A percentile compares a stretch with the other conserved stretches of the same genome.
Conservation (phyloP, 257 asterid species). For the Leptodermis oblonga region DNA sequence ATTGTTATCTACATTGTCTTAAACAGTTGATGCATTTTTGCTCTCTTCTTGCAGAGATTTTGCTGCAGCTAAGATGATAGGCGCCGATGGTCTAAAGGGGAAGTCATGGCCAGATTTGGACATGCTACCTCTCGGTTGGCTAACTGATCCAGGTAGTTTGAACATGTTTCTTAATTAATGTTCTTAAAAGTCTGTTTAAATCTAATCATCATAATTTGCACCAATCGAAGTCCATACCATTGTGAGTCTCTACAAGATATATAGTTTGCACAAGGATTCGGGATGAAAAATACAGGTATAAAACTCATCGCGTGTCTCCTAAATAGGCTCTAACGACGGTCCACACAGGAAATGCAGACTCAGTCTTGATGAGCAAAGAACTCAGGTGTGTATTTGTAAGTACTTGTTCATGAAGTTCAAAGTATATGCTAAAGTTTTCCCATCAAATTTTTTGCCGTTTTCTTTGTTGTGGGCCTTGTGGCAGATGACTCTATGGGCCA, state of each 20-base stretch:
- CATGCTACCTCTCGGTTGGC: constrained; percentile 97
- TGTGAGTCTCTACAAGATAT: neutral
- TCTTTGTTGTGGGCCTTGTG: constrained; percentile 13
- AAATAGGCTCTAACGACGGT: constrained; percentile 62
- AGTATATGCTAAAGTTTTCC: constrained; percentile 4
- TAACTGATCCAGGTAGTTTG: constrained; percentile 55
- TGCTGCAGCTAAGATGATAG: constrained; percentile 68
- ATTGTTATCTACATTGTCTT: neutral
- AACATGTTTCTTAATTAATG: neutral
- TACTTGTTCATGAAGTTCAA: neutral
- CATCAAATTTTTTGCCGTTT: constrained; percentile 5
- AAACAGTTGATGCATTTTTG: neutral
- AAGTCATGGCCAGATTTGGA: constrained; percentile 99
- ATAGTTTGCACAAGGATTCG: neutral
- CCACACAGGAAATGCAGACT: constrained; percentile 74
- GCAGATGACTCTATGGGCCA: constrained; percentile 95
- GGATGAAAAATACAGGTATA: neutral
- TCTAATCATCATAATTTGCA: neutral
- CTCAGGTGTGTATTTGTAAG: constrained; percentile 49
- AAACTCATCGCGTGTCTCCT: constrained; percentile 11
- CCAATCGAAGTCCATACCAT: too few relatives aligned
- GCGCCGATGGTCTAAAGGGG: constrained; percentile 73
- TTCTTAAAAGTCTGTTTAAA: neutral
- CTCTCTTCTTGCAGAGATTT: constrained; percentile 45
- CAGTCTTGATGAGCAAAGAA: constrained; percentile 59